Conservation (phyloP, 2,329 filamentous ascomycete species). For the Trichoderma guizhouense region DNA sequence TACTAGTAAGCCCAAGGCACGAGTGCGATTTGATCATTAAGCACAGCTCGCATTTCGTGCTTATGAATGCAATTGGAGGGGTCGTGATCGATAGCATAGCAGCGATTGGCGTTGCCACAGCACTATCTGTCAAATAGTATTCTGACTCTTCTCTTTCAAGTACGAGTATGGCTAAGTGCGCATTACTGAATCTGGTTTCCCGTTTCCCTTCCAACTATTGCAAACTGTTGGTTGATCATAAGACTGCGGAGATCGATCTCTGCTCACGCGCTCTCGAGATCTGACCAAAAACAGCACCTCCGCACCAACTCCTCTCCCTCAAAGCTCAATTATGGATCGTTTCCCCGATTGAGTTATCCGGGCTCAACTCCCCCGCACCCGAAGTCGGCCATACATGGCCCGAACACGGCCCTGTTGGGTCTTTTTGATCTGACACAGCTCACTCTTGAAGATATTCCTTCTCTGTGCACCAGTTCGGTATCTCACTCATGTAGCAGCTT, state of each 20-base stretch:
- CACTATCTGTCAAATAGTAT: neutral
- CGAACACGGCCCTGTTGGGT: neutral
- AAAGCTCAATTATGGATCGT: neutral
- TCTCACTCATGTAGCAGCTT: neutral
- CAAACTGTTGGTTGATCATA: neutral
- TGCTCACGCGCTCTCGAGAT: neutral
- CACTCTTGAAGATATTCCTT: neutral
- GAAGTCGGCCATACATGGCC: conserved; percentile 1
- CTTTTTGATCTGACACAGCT: neutral
- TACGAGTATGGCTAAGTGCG: neutral
- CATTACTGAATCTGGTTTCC: neutral
- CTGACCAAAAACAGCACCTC: neutral
- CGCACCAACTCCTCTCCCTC: neutral
- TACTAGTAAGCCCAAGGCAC: neutral
- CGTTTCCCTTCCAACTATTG: neutral
- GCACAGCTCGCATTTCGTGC: neutral
- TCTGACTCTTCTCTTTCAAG: neutral
- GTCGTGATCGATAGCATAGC: neutral
- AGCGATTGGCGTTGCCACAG: neutral
- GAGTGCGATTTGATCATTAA: neutral
- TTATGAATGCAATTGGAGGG: neutral
- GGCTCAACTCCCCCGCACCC: conserved; percentile 2
- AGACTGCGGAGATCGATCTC: neutral
- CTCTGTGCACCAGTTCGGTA: neutral
- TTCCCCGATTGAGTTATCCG: neutral